These are phyloP conservation scores for Linderina pennispora DNA, from an alignment of 192 early-diverging fungal genomes.

Conservation along the genomic window DNA sequence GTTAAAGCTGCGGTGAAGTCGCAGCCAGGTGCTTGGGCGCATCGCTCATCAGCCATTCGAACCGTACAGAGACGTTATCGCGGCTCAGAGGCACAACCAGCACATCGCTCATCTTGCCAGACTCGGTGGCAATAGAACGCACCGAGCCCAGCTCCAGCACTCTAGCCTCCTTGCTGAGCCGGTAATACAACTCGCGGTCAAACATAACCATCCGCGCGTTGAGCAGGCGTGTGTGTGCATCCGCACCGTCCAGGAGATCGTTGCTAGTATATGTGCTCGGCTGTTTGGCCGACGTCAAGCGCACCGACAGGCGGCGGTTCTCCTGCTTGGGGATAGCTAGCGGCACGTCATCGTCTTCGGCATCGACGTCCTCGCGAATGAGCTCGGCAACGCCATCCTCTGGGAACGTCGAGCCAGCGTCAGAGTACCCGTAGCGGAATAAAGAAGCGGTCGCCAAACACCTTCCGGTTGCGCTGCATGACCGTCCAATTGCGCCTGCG, in stretches of 20 bases:
- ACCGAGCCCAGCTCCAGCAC: conserved; percentile 37
- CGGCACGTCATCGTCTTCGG: conserved; percentile 1
- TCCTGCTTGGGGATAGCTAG: conserved; percentile 14
- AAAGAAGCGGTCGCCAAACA: conserved; percentile 25
- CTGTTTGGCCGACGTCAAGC: conserved; percentile 1
- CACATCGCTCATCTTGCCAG: conserved; percentile 12
- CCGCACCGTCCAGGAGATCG: conserved; percentile 13
- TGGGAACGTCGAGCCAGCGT: conserved; percentile 18
- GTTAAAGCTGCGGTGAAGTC: conserved; percentile 4
- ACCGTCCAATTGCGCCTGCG: conserved; percentile 30
- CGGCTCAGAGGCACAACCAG: conserved; percentile 25
- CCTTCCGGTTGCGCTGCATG: conserved; percentile 10
- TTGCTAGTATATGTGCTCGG: background rate
- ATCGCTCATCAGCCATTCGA: conserved; percentile 25
- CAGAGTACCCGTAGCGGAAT: conserved; percentile 23
- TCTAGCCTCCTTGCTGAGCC: conserved; percentile 37
- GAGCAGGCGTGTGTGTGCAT: conserved; percentile 19
- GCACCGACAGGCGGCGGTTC: conserved; percentile 7
- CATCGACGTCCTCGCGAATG: conserved; percentile 7
- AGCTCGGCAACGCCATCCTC: conserved; percentile 36
- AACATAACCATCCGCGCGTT: conserved; percentile 12
- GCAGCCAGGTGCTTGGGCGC: background rate
- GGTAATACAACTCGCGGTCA: conserved; percentile 39
- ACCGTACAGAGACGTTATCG: conserved; percentile 23
- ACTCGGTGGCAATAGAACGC: conserved; percentile 1